Base-by-base conservation (phyloP, 1,139 yeast genomes). In the Keqinozyma sinolaborantium region DNA sequence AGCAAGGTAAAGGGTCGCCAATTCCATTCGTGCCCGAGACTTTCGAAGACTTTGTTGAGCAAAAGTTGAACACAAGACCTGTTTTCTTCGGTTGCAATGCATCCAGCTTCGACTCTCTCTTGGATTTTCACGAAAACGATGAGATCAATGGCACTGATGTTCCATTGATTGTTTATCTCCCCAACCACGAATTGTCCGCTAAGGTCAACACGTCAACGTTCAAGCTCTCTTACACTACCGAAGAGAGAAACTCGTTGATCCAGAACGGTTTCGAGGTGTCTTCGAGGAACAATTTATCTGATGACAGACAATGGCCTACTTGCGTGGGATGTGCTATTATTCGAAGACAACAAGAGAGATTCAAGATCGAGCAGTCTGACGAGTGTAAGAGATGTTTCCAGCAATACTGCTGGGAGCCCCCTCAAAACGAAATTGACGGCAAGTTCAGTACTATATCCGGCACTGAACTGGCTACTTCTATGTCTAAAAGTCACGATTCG, bases 311-410 rank as follows among this genome's bases (percentile, higher is more conserved):
- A 14, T 68, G 72, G 72, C 56, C 61, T 5, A 58, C 58, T 1
- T 68, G 74, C 48, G 69, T 68, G 11, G 73, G 71, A 3, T 68
- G 74, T 52, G 74, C 74, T 4, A 56, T 68, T 15, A 64, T 68
- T 25, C 52, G 72, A 41, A 49, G 74, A 42, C 56, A 60, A 5
- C 71, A 68, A 42, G 73, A 68, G 43, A 47, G 73, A 35, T 48
- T 56, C 30, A 60, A 60, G 3, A 34, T 56, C 24, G 55, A 58
- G 23, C 73, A 64, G 39, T 53, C 65, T 1, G 65, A 60, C 21
- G 67, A 66, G 37, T 68, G 74, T 38, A 47, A 56, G 32, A 40
- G 54, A 32, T 68, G 74, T 35, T 68, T 68, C 40, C 38, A 51
- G 12, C 39, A 52, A 4, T 68, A 66, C 44, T 68, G 74, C 41